Evolutionary conservation across 1,284 basidiomycete species (phyloP).

Genomic region (Leccinum huronense): DNA sequence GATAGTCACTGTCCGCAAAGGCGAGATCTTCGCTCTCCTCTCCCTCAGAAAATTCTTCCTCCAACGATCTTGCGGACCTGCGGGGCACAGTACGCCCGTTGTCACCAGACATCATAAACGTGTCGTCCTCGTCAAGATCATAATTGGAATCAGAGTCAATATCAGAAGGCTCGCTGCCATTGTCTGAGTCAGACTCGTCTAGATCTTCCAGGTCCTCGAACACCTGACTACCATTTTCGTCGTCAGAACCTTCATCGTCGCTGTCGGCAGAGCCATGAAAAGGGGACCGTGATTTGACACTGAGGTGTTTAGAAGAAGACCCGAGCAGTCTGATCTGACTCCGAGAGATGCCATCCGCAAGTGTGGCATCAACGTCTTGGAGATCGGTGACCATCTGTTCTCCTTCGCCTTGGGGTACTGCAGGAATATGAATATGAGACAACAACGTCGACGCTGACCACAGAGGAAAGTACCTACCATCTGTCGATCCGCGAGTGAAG

Average conservation of each 20-base stretch:
- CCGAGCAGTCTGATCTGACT: constrained; percentile 88
- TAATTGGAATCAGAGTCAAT: constrained; percentile 29
- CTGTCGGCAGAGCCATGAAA: constrained; percentile 35
- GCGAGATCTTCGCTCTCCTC: constrained; percentile 48
- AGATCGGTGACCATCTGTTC: constrained; percentile 98
- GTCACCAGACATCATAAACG: constrained; percentile 34
- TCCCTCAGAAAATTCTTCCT: constrained; percentile 35
- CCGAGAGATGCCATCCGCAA: constrained; percentile 80
- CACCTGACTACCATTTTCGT: constrained; percentile 7
- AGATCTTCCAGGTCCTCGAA: constrained; percentile 29
- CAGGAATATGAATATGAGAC: not conserved
- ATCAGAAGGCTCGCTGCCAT: constrained; percentile 11
- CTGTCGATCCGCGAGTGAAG: constrained; percentile 73
- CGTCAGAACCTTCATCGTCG: constrained; percentile 21
- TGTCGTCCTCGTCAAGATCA: constrained; percentile 7
- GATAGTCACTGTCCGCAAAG: constrained; percentile 82
- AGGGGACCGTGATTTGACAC: constrained; percentile 21
- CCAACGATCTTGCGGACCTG: constrained; percentile 42
- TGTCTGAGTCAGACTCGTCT: constrained; percentile 20
- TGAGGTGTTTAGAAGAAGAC: constrained; percentile 68
- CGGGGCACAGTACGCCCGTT: constrained; percentile 51
- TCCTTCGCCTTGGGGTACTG: constrained; percentile 79
- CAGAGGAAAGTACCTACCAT: constrained; percentile 43
- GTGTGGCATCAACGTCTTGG: constrained; percentile 81
- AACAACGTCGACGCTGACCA: not conserved